Percentiles rank a stretch among this genome's conserved stretches.
Conservation (phyloP, 305 asterid species). For the Fraxinus ornus region DNA sequence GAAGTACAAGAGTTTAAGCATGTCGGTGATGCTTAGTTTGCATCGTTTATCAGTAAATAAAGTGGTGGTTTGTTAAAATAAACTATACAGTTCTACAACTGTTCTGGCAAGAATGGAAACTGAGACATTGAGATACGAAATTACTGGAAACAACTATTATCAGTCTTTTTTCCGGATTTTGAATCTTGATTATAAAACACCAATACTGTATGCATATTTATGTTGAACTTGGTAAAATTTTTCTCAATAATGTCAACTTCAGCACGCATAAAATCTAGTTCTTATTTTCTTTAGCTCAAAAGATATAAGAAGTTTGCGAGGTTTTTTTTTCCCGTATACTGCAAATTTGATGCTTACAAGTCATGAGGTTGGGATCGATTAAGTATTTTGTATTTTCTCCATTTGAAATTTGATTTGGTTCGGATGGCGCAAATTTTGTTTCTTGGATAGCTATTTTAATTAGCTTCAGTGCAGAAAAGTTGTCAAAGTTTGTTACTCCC, state of each 20-base stretch:
- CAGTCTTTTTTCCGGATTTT: background rate
- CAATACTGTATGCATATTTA: background rate
- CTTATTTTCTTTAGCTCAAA: too few species aligned
- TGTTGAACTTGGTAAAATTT: background rate
- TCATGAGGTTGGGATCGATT: background rate
- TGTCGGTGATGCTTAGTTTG: constrained; percentile 41
- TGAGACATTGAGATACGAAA: background rate
- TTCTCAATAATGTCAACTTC: too few species aligned
- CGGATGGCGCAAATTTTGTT: background rate
- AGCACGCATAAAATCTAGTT: too few species aligned
- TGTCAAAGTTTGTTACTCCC: background rate
- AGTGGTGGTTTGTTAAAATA: background rate
- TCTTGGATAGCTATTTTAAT: background rate
- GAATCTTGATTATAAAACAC: background rate
- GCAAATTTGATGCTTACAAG: background rate
- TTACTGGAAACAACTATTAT: background rate
- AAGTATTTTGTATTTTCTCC: background rate
- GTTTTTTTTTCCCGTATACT: background rate
- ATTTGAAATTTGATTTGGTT: background rate
- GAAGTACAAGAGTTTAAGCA: constrained; percentile 63
- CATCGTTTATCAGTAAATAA: background rate
- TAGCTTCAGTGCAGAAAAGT: too few species aligned
- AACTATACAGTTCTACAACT: background rate
- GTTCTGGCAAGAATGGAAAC: background rate
- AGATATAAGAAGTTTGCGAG: background rate